Evolutionary conservation across 1,284 basidiomycete genomes (phyloP).

Genomic region (Anthracocystis panici-leucophaei): DNA sequence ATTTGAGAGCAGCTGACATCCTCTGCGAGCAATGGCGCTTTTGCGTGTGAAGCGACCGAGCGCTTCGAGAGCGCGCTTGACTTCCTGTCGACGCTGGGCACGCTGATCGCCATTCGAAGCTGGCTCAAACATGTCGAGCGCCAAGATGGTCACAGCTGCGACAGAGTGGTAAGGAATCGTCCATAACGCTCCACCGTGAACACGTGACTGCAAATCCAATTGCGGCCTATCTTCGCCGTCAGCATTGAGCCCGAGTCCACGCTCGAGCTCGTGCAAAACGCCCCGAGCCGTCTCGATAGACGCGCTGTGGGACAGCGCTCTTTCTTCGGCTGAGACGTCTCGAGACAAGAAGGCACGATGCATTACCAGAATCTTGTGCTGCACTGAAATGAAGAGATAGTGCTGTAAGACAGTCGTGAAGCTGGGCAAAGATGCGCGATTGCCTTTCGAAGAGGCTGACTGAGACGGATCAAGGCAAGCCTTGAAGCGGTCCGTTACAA

Average conservation of each 20-base stretch:
- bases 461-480: slow-evolving; percentile 31
- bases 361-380: slow-evolving; percentile 55
- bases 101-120: slow-evolving; percentile 24
- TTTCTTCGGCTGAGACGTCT: slow-evolving; percentile 33
- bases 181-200: slow-evolving; percentile 53
- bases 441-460: slow-evolving; percentile 16
- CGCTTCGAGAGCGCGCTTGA: slow-evolving; percentile 39
- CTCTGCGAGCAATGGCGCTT: slow-evolving; percentile 51
- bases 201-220: slow-evolving; percentile 45
- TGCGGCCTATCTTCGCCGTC: slow-evolving; percentile 39
- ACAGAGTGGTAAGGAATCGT: slow-evolving; percentile 56
- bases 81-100: slow-evolving; percentile 36
- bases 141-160: slow-evolving; percentile 49
- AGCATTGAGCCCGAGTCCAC: slow-evolving; percentile 36
- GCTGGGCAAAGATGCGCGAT: slow-evolving; percentile 23
- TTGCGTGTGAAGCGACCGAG: slow-evolving; percentile 36
- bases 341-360: slow-evolving; percentile 54
- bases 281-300: slow-evolving; percentile 52
- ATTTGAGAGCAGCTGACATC: slow-evolving; percentile 42
- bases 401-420: slow-evolving; percentile 48
- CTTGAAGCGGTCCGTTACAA: slow-evolving; percentile 50
- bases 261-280: slow-evolving; percentile 45
- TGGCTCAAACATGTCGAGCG: slow-evolving; percentile 47
- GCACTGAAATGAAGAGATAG: slow-evolving; percentile 54
- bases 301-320: slow-evolving; percentile 38